Base-by-base conservation (phyloP, 148 eudicot species). In the Chenopodium album region DNA sequence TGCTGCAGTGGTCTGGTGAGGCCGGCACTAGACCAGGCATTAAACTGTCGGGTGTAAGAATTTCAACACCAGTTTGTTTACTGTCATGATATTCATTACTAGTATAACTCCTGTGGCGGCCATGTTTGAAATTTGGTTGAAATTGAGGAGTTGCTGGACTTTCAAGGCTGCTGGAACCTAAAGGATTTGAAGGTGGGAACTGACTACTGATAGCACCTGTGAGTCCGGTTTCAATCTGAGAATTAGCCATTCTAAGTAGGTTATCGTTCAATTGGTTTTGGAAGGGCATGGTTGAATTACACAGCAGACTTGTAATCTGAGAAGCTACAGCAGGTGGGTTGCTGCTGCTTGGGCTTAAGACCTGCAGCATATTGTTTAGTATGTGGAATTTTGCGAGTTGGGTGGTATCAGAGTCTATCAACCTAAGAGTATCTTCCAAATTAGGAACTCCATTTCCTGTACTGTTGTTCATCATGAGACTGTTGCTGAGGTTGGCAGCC, bases 381-480 rank as follows among this genome's bases (percentile, higher is more conserved):
- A 90, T 20, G 34, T 90, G 92, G 66, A 87, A 59, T 66, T 90
- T 90, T 79, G 88, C 92, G 7, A 87, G 80, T 73, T 90, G 88
- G 23, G 89, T 75, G 37, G 84, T 74, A 82, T 88, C 87, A 3
- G 84, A 50, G 26, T 75, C 89, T 7, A 77, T 26, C 22, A 82
- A n/a, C 71, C 82, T 76, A 29, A 71, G 77, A 23, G 56, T 56
- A 80, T 82, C 82, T 56, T 68, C 76, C 23, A 59, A 17, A 4
- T 29, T 69, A 2, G 73, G 63, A 78, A 44, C 17, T 4, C 47
- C 66, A 67, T 66, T 67, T 2, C 11, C 34, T 32, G 31, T 47
- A 72, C 62, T 67, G 28, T 14, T 50, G 37, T 28, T 74, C 22
- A 65, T 37, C 68, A 77, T 76, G 8, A 50, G 77, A 50, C 54